phyloP scores from a whole-genome alignment of 768 basidiomycete species.

The Tylopilus felleus region DNA sequence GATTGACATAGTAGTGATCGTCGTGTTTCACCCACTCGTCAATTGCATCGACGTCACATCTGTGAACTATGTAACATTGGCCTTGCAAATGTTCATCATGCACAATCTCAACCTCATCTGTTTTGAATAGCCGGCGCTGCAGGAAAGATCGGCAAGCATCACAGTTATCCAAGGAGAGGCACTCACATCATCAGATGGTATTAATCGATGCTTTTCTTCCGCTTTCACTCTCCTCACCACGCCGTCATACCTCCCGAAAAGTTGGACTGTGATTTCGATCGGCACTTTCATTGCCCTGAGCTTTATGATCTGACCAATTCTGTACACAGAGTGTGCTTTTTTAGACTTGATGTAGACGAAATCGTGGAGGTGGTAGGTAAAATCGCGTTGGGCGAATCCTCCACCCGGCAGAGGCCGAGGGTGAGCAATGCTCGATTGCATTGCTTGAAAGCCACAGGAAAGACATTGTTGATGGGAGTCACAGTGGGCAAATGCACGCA shows the following conservation, averaged over 20 bases:
- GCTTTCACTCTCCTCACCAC: slow-evolving; percentile 24
- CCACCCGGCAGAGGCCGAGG: slow-evolving; percentile 29
- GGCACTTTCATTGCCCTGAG: slow-evolving; percentile 30
- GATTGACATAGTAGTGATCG: slow-evolving; percentile 59
- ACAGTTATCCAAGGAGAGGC: background rate
- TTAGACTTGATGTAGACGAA: slow-evolving; percentile 54
- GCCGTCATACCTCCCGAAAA: slow-evolving; percentile 48
- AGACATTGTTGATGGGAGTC: slow-evolving; percentile 41
- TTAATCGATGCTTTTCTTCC: slow-evolving; percentile 10
- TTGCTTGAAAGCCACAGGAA: slow-evolving; percentile 42
- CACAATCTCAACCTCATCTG: slow-evolving; percentile 24
- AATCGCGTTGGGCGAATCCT: slow-evolving; percentile 41
- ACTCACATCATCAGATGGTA: slow-evolving; percentile 45
- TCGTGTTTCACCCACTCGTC: slow-evolving; percentile 45
- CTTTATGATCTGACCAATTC: slow-evolving; percentile 54
- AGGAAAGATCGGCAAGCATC: slow-evolving; percentile 9
- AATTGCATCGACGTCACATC: slow-evolving; percentile 30
- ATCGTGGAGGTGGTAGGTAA: slow-evolving; percentile 54
- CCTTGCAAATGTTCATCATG: slow-evolving; percentile 48
- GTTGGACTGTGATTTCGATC: slow-evolving; percentile 35
- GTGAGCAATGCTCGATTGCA: slow-evolving; percentile 21
- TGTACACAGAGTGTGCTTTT: slow-evolving; percentile 30
- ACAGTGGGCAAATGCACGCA: slow-evolving; percentile 28
- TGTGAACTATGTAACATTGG: slow-evolving; percentile 46
- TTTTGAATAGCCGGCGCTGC: slow-evolving; percentile 42